Evolutionary conservation across 768 basidiomycete genomes (phyloP), one percentile per base, ranked within the genome.

Genomic region (Leccinum variicolor): DNA sequence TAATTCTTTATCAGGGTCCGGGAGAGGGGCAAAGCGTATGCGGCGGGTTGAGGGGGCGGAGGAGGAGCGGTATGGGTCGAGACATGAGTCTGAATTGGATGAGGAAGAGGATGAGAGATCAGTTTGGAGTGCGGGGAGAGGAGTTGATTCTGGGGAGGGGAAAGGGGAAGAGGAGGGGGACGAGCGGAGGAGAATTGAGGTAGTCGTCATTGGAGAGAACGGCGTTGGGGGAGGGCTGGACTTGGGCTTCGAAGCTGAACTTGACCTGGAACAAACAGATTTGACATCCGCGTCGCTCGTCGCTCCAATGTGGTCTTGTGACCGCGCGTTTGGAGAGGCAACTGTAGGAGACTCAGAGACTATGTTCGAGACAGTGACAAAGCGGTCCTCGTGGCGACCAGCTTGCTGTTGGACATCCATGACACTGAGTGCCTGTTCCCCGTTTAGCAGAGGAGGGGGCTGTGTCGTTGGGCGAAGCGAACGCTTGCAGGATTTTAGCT

Each of bases 21-120:
- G 93, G n/a, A 94, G 81, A 1, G 93, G 93, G 0, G 93, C 92
- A 61, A 94, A 94, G 58, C 89, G 83, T 58, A 94, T 93, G 33
- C 63, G 69, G 26, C 67, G 71, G 9, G 64, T 56, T 33, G 63
- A 61, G 0, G 51, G 53, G 0, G 60, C 15, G 17, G 62, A 59
- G 6, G 61, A 53, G 3, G 54, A 14, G 21, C 48, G 57, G 19
- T 51, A 56, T 2, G 56, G 57, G 52, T 69, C 62, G 29, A 53
- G 50, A 52, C 52, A 65, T 2, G 67, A 69, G 33, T 49, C 58
- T 7, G 68, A 65, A 1, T 59, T 6, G 41, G 68, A 59, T n/a
- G 67, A 61, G 19, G 67, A 57, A 0, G 63, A 60, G 0, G 67
- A 61, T 0, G 66, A 58, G 5, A 60, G 48, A 28, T 67, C 64